Conservation (phyloP, 2,329 filamentous ascomycete species). For the Pyrenophora teres region DNA sequence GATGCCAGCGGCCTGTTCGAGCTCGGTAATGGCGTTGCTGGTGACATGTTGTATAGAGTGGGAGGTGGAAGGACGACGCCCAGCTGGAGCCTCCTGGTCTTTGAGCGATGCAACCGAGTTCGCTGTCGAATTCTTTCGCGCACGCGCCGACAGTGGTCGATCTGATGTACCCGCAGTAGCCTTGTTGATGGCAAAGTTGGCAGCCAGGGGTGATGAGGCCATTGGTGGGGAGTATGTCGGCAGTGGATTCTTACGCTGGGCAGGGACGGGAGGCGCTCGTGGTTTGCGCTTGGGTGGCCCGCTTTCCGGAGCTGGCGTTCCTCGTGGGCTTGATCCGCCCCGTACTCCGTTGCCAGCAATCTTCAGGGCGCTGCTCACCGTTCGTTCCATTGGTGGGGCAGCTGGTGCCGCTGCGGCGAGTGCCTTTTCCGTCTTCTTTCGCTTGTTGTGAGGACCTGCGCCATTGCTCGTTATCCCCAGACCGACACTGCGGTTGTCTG, state of each 20-base stretch:
- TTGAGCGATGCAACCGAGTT: constrained; percentile 52
- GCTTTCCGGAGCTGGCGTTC: constrained; percentile 65
- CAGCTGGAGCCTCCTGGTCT: constrained; percentile 52
- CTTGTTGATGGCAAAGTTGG: constrained; percentile 66
- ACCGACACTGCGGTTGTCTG: constrained; percentile 56
- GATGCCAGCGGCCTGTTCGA: constrained; percentile 39
- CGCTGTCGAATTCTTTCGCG: constrained; percentile 70
- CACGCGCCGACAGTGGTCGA: constrained; percentile 70
- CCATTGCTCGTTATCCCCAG: constrained; percentile 67
- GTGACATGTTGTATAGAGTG: constrained; percentile 40
- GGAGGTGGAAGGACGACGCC: constrained; percentile 43
- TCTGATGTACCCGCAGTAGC: constrained; percentile 50
- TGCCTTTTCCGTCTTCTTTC: constrained; percentile 78
- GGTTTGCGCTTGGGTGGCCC: constrained; percentile 67
- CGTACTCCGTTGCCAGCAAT: constrained; percentile 52
- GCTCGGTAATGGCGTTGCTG: constrained; percentile 39
- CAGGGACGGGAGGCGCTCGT: constrained; percentile 68
- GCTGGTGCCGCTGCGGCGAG: constrained; percentile 39
- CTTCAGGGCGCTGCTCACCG: constrained; percentile 63
- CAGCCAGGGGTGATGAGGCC: constrained; percentile 75
- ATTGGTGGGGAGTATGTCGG: constrained; percentile 69
- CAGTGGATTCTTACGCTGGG: constrained; percentile 72
- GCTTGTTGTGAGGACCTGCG: constrained; percentile 65
- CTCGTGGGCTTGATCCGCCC: constrained; percentile 64
- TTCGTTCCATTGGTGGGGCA: constrained; percentile 65